Evolutionary conservation across 805 yeast genomes (phyloP).

Genomic region (Kuraishia molischiana): DNA sequence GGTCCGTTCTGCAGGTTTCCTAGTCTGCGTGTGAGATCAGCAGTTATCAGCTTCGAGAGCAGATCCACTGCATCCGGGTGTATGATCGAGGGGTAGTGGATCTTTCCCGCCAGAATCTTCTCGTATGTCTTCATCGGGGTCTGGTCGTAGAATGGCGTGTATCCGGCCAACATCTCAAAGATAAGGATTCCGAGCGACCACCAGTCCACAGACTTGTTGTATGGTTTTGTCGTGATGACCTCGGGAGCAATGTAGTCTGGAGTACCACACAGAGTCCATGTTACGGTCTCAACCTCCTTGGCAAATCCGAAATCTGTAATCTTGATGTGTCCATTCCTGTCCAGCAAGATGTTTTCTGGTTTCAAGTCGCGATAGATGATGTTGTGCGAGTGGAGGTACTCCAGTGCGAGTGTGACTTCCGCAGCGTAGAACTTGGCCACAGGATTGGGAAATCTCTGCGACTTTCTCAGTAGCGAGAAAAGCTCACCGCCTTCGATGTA

Average conservation of each 20-base stretch:
- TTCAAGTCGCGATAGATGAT: slow-evolving; percentile 52
- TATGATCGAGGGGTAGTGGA: slow-evolving; percentile 42
- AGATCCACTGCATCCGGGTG: slow-evolving; percentile 45
- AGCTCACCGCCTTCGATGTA: slow-evolving; percentile 58
- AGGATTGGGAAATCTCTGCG: slow-evolving; percentile 51
- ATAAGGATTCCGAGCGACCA: slow-evolving; percentile 55
- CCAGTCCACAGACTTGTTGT: slow-evolving; percentile 57
- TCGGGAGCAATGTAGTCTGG: slow-evolving; percentile 61
- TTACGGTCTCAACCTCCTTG: slow-evolving; percentile 48
- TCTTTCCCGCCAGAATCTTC: slow-evolving; percentile 43
- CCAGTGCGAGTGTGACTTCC: slow-evolving; percentile 48
- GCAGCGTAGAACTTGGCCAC: slow-evolving; percentile 59
- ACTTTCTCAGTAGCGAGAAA: slow-evolving; percentile 43
- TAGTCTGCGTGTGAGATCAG: slow-evolving; percentile 44
- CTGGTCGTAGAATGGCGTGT: slow-evolving; percentile 53
- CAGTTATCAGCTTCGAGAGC: slow-evolving; percentile 38
- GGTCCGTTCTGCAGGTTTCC: slow-evolving; percentile 53
- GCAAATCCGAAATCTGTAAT: slow-evolving; percentile 57
- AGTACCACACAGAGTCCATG: slow-evolving; percentile 55
- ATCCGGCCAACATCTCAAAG: slow-evolving; percentile 54
- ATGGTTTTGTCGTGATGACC: slow-evolving; percentile 54
- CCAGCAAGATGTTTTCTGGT: slow-evolving; percentile 50
- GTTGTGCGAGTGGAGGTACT: slow-evolving; percentile 48
- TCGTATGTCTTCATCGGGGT: slow-evolving; percentile 58
- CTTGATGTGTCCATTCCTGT: slow-evolving; percentile 51